These are phyloP conservation scores for Phaeosphaeria sp. DNA, from an alignment of 2,329 filamentous ascomycete species.

Conservation along the genomic window DNA sequence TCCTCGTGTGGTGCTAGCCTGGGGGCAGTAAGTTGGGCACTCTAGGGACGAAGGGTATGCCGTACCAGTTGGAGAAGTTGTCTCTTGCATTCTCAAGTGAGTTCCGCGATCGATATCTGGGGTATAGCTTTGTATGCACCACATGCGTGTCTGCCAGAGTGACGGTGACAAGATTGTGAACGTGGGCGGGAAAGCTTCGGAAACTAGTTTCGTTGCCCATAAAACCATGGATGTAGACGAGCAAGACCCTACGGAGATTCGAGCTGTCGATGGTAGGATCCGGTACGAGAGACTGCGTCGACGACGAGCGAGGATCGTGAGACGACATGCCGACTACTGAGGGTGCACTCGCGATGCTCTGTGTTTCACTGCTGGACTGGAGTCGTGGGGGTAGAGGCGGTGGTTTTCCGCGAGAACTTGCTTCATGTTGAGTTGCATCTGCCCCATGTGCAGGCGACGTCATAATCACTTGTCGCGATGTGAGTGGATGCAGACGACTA, in stretches of 20 bases:
- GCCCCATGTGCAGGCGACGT: constrained; percentile 20
- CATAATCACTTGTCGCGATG: constrained; percentile 18
- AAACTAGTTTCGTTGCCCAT: constrained; percentile 90
- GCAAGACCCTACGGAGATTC: constrained; percentile 65
- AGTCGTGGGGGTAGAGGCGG: constrained; percentile 45
- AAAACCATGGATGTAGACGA: constrained; percentile 90
- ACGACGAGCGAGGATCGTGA: constrained; percentile 54
- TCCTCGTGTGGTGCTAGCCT: constrained; percentile 79
- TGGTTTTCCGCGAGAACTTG: constrained; percentile 18
- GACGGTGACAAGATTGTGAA: constrained; percentile 75
- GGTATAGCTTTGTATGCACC: constrained; percentile 87
- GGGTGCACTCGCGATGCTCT: constrained; percentile 24
- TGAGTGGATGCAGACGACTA: constrained; percentile 10
- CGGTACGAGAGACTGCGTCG: constrained; percentile 54
- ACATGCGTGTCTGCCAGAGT: constrained; percentile 75
- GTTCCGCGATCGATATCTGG: constrained; percentile 77
- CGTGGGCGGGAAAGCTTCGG: constrained; percentile 83
- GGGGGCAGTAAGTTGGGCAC: constrained; percentile 9
- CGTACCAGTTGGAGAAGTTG: constrained; percentile 78
- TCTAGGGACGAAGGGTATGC: background rate
- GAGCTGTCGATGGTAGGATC: constrained; percentile 35
- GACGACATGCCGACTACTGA: constrained; percentile 37
- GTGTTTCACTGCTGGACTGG: constrained; percentile 15
- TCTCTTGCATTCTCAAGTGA: constrained; percentile 76
- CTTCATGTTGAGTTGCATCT: constrained; percentile 18